Base-by-base conservation (phyloP, 768 basidiomycete species). In the Baorangia bicolor region DNA sequence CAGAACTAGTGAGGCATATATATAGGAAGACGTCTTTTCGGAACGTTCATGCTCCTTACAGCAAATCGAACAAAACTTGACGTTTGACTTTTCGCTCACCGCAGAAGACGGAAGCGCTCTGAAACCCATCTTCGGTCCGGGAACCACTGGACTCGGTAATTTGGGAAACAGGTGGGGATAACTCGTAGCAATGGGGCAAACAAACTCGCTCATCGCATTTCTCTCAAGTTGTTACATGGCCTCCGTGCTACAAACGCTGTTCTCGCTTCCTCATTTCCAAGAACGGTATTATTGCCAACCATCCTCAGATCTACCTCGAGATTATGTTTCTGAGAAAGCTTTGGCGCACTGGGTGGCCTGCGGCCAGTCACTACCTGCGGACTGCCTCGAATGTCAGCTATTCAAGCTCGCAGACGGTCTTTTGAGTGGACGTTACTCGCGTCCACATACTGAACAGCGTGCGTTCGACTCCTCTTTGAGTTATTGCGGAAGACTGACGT, bases 61-160 rank as follows among this genome's bases (percentile, higher is more conserved):
- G 92, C 92, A 98, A 89, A 89, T 98, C 63, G 95, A 98, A 68
- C 94, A 98, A 60, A 99, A 99, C 66, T 76, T 98, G 33, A 85
- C 83, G 43, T 98, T 92, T 69, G 95, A 98, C 68, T 98, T 98
- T 71, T 92, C 90, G 0, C 81, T 99, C 55, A 91, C 88, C 0
- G 83, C 81, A 20, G 91, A 94, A 55, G 86, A 92, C 49, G 96
- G 95, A 2, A 86, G 88, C 30, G 90, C 93, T 2, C 77, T 98
- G 7, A 84, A 92, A 60, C 94, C 94, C 1, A 75, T 98, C 12
- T 94, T 89, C 67, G 97, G 97, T 0, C 83, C 88, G 4, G 92
- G 92, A 1, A 69, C 95, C 28, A 98, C 96, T 0, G 97, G 97
- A 2, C 75, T 98, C 0, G 76, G 85, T 23, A 98, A 99, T 69